Base-by-base conservation (phyloP, 352 stramenopile species). In the Achlya hypogyna region DNA sequence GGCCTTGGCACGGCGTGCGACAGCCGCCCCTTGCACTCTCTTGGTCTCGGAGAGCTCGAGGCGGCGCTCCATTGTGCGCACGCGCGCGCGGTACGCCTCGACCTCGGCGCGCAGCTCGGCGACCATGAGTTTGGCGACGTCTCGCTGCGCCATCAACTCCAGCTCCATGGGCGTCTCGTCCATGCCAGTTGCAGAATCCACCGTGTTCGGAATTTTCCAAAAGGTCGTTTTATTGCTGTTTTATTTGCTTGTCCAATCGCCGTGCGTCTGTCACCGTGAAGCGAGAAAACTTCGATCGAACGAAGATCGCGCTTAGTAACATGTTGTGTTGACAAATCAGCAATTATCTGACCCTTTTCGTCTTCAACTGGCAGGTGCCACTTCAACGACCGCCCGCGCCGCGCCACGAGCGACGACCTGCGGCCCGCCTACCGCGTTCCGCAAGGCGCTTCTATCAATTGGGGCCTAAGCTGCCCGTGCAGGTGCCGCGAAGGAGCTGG, bases 111-210 rank as follows among this genome's bases (percentile, higher is more conserved):
- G 45, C 9, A 67, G 42, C 34, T 67, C 47, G 14, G 56, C 29
- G 1, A 49, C 60, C 40, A 67, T 67, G 12, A 51, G 28, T 34
- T 60, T 60, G 28, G 60, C 60, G 6, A 67, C 60, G 18, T 67
- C 60, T 1, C 60, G 45, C 47, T 67, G 60, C 18, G 25, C n/a
- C 12, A 67, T 67, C 5, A 67, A 23, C 47, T 67, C 60, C 14
- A 25, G 16, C 14, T 67, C 60, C 60, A 67, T 67, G 28, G 59
- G n/a, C 27, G 47, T 52, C 12, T 10, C n/a, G 38, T 45, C 38
- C 38, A 45, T 45, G 38, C 38, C 38, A 45, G 38, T 45, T 45
- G 38, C 2, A 3, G 38, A 45, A 45, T 45, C 38, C 6, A 45
- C 12, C 38, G 14, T 45, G 38, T 45, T 45, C 38, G 38, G 38